These are phyloP conservation scores for Salvia splendens DNA, from an alignment of 257 asterid genomes.

Conservation along the genomic window DNA sequence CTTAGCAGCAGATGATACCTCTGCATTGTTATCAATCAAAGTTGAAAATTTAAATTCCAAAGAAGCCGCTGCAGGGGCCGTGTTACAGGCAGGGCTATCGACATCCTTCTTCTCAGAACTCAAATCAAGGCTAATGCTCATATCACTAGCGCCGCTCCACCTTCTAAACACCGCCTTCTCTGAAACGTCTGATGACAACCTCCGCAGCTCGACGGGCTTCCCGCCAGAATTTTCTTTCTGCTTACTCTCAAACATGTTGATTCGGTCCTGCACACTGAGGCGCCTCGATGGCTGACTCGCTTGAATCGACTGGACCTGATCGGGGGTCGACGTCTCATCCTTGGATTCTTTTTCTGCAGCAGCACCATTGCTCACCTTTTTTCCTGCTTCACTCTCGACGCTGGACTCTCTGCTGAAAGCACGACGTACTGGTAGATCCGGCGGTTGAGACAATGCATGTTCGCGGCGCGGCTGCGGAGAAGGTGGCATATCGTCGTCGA, in stretches of 20 bases:
- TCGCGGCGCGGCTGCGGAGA: conserved; percentile 41
- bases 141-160: conserved; percentile 96
- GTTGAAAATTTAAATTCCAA: conserved; percentile 41
- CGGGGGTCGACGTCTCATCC: conserved; percentile 41
- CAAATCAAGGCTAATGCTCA: conserved; percentile 72
- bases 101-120: conserved; percentile 69
- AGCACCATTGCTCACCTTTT: conserved; percentile 15
- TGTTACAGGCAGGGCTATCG: conserved; percentile 59
- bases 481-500: conserved; percentile 41
- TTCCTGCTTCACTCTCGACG: conserved; percentile 37
- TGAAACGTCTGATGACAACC: conserved; percentile 71
- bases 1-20: conserved; percentile 40
- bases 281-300: conserved; percentile 64
- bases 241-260: conserved; percentile 79
- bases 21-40: conserved; percentile 33
- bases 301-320: conserved; percentile 37
- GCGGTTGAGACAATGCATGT: conserved; percentile 30
- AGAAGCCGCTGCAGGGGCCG: conserved; percentile 47
- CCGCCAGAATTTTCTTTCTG: conserved; percentile 85
- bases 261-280: conserved; percentile 89
- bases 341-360: conserved; percentile 33
- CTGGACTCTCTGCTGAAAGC: conserved; percentile 43
- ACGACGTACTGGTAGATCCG: conserved; percentile 24
- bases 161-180: conserved; percentile 64
- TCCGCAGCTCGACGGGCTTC: conserved; percentile 66